phyloP scores from a whole-genome alignment of 495 filamentous ascomycete species.

The Penicillium cosmopolitanum region DNA sequence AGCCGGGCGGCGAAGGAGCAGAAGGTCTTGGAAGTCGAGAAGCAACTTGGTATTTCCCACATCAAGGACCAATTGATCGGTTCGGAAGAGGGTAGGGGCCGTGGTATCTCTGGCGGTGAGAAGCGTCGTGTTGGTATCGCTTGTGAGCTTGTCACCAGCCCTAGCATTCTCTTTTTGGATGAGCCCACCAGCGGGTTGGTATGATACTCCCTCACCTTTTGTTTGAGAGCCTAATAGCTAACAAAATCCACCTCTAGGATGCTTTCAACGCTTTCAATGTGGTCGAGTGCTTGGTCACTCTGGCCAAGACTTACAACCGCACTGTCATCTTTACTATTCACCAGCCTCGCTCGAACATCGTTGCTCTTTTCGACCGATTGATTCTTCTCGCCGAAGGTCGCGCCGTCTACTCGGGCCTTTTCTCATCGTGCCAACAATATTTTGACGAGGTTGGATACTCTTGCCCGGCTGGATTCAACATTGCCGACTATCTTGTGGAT shows the following conservation, averaged over 20 bases:
- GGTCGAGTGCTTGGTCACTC: constrained; percentile 90
- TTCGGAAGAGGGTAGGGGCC: constrained; percentile 93
- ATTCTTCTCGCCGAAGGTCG: constrained; percentile 87
- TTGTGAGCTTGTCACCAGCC: constrained; percentile 96
- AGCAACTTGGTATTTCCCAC: constrained; percentile 87
- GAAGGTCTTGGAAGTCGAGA: constrained; percentile 88
- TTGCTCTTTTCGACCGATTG: constrained; percentile 94
- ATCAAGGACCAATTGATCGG: constrained; percentile 95
- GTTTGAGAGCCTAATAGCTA: background rate
- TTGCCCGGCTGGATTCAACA: constrained; percentile 97
- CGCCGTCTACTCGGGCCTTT: constrained; percentile 90
- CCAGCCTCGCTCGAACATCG: constrained; percentile 99
- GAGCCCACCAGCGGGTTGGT: constrained; percentile 91
- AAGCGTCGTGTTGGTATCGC: constrained; percentile 96
- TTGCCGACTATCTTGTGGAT: constrained; percentile 96
- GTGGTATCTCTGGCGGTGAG: constrained; percentile 95
- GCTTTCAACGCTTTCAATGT: constrained; percentile 97
- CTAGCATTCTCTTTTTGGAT: constrained; percentile 95
- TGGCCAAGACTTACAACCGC: constrained; percentile 93
- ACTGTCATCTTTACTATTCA: constrained; percentile 99
- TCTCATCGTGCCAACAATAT: constrained; percentile 86
- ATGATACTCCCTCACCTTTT: constrained; percentile 17
- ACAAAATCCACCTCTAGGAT: constrained; percentile 50
- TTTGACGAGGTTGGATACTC: constrained; percentile 89
- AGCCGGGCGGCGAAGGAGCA: constrained; percentile 81